Evolutionary conservation across 2,329 filamentous ascomycete genomes (phyloP).

Genomic region (Penicillium sp.): DNA sequence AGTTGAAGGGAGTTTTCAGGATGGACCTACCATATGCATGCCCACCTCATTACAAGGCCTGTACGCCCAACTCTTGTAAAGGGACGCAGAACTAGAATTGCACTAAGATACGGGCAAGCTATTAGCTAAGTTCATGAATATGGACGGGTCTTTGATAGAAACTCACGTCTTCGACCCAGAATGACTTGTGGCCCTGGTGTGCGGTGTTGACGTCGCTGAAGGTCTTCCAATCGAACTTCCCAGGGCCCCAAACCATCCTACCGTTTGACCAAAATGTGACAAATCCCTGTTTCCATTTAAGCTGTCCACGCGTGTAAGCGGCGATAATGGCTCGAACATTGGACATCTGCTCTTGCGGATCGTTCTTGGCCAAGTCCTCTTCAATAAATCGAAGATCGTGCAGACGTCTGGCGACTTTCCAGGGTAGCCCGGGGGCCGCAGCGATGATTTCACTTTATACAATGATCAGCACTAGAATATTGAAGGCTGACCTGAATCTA

Average conservation of each 20-base stretch:
- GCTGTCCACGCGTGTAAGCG: background rate
- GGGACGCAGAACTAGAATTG: background rate
- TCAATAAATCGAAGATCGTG: background rate
- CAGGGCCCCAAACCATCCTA: background rate
- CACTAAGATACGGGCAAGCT: background rate
- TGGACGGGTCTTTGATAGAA: background rate
- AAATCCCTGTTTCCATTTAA: background rate
- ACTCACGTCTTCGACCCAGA: slow-evolving; percentile 1
- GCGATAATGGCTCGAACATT: background rate
- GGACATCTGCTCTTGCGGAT: background rate
- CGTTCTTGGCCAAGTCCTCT: background rate
- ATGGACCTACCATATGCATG: background rate
- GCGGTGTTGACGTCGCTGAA: background rate
- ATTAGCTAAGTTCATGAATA: background rate
- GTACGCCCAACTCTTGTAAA: background rate
- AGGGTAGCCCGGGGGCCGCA: background rate
- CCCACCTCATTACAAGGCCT: rapidly evolving
- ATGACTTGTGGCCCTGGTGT: background rate
- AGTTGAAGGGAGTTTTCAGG: background rate
- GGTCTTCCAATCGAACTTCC: background rate
- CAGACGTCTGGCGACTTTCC: background rate
- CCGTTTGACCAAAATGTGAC: background rate
- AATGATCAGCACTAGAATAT: background rate
- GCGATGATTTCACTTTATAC: background rate
- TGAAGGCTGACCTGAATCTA: no score